These are phyloP conservation scores for Gnomoniopsis sp. DNA, from an alignment of 2,329 filamentous ascomycete species.

Conservation along the genomic window DNA sequence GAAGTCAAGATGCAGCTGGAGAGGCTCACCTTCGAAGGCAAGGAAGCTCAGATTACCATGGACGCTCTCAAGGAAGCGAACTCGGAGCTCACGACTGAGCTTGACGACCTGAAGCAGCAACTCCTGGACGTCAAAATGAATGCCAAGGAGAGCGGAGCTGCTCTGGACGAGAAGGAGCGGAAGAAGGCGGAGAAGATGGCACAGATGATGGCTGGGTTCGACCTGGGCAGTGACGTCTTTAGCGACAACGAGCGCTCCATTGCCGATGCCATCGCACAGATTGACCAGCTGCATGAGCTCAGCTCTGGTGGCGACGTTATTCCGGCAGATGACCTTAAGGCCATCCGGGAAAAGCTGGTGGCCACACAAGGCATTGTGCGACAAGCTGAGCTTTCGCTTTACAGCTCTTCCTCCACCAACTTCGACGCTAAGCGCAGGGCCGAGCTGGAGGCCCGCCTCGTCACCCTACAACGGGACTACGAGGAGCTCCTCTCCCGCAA, in stretches of 20 bases:
- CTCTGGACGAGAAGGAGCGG: constrained; percentile 95
- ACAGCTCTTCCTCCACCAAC: constrained; percentile 63
- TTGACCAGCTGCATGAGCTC: constrained; percentile 75
- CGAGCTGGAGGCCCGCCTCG: constrained; percentile 74
- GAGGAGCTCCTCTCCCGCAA: constrained; percentile 78
- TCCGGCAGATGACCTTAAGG: constrained; percentile 74
- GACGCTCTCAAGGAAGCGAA: constrained; percentile 96
- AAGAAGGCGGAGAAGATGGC: constrained; percentile 99
- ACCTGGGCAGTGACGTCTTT: constrained; percentile 88
- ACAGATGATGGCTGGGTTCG: constrained; percentile 99
- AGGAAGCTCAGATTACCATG: constrained; percentile 97
- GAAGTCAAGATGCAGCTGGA: constrained; percentile 96
- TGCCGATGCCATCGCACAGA: constrained; percentile 75
- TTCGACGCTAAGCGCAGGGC: constrained; percentile 64
- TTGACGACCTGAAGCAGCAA: constrained; percentile 95
- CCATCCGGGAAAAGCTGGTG: constrained; percentile 73
- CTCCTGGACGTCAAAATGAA: constrained; percentile 95
- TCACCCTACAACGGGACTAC: constrained; percentile 75
- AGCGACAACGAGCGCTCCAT: constrained; percentile 89
- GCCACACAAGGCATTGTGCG: constrained; percentile 91
- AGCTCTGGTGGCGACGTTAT: constrained; percentile 75
- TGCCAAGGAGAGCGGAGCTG: constrained; percentile 86
- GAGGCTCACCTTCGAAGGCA: constrained; percentile 91
- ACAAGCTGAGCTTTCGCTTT: constrained; percentile 85
- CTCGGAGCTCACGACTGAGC: constrained; percentile 81